Base-by-base conservation (phyloP, 257 asterid genomes). In the Petrea volubilis region DNA sequence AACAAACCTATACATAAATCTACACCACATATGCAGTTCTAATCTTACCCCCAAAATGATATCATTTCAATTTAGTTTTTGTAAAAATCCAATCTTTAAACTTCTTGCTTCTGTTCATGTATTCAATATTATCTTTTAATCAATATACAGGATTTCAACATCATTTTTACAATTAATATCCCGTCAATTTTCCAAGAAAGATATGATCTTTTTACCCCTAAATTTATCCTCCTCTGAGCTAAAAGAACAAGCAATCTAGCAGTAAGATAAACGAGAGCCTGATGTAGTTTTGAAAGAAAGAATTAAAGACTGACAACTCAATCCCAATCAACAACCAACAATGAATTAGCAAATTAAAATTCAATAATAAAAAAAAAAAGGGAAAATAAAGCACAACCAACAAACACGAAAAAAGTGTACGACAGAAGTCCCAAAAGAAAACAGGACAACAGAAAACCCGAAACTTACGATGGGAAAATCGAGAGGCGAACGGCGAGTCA, bases 401-500 rank as follows among this genome's bases (percentile, higher is more conserved):
- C 21, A 40, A 50, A 36, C 59, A 40, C 28, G 52, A 24, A 6
- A 24, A 47, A 59, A 40, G 61, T 21, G 73, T 60, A 61, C 62
- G 73, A 63, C 38, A 40, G 46, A 69, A 70, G 7, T 11, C 24
- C 73, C 60, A 52, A 52, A 14, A n/a, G 57, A 71, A 46, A n/a
- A 18, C 0, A 0, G 1, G 3, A 3, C 46, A 28, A 27, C 1
- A 2, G 13, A 29, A 12, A 44, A 12, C 27, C 5, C 21, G 7
- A 43, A 3, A 74, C 86, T 82, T 56, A 93, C 98, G 40, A 83
- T 81, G 9, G 97, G 97, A 61, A 93, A 90, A 72, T 90, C 98
- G 4, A 88, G 93, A 56, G 98, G 98, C 27, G 97, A 87, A 21
- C 96, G 96, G 75, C 96, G 96, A 60, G 98, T 93, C 86, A 91